phyloP scores from a whole-genome alignment of 345 rosid genomes.

The Gynandropsis gynandra region DNA sequence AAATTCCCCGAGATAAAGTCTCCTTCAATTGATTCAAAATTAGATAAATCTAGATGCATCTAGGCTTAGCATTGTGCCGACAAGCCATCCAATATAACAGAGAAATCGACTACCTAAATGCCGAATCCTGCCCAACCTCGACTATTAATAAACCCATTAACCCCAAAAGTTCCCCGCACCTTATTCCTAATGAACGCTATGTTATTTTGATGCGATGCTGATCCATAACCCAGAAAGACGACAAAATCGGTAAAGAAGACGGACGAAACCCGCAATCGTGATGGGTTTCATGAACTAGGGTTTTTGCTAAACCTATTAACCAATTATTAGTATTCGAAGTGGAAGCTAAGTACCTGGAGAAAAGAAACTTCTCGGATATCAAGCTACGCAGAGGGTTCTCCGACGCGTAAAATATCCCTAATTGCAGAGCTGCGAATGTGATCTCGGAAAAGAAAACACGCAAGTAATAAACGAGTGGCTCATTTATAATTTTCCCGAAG shows the following conservation, averaged over 20 bases:
- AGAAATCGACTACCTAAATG: neutral
- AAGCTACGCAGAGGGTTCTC: too few relatives aligned
- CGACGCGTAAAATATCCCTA: too few relatives aligned
- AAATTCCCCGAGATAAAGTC: too few relatives aligned
- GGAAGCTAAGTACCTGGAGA: neutral
- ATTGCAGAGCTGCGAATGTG: too few relatives aligned
- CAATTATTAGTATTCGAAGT: neutral
- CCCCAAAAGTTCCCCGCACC: conserved; percentile 1
- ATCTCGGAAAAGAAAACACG: too few relatives aligned
- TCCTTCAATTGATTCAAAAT: too few relatives aligned
- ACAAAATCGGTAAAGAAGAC: neutral
- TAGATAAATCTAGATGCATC: too few relatives aligned
- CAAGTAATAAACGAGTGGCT: too few relatives aligned
- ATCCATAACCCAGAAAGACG: neutral
- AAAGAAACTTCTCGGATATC: too few relatives aligned
- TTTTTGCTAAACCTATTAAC: neutral
- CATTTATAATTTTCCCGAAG: too few relatives aligned
- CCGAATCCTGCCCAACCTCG: neutral
- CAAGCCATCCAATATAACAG: too few relatives aligned
- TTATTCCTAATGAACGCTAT: neutral
- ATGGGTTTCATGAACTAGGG: neutral
- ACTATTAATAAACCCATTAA: neutral
- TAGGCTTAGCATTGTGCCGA: too few relatives aligned
- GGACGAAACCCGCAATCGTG: neutral
- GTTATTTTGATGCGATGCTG: conserved; percentile 12